Evolutionary conservation across 2,329 filamentous ascomycete genomes (phyloP).

Genomic region (Verruconis gallopava): DNA sequence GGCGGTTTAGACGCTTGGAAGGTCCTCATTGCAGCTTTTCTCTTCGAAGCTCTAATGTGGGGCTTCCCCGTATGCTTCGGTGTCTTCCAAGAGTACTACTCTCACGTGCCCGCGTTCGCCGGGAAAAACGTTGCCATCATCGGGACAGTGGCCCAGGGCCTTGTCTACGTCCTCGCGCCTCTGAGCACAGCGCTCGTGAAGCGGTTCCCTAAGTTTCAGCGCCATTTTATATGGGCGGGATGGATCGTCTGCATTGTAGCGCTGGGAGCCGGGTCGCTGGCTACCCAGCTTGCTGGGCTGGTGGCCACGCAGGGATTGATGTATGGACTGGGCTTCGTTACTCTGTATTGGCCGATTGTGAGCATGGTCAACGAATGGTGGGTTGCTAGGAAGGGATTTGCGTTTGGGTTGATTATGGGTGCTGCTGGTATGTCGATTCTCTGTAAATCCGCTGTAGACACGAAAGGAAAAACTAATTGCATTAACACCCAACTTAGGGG

Average conservation of each 20-base stretch:
- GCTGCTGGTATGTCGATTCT: constrained; percentile 15
- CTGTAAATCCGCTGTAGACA: no score
- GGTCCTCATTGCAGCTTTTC: constrained; percentile 37
- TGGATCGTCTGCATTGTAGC: constrained; percentile 23
- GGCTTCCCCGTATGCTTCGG: constrained; percentile 57
- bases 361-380: constrained; percentile 43
- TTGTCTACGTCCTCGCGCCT: constrained; percentile 35
- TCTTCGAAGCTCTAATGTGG: constrained; percentile 43
- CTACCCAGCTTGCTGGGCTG: constrained; percentile 22
- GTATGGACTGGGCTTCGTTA: constrained; percentile 33
- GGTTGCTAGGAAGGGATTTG: constrained; percentile 38
- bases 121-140: constrained; percentile 44
- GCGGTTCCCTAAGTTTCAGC: constrained; percentile 23
- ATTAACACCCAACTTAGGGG: no score
- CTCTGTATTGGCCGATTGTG: constrained; percentile 38
- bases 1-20: constrained; percentile 39
- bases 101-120: constrained; percentile 43
- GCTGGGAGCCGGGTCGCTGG: constrained; percentile 24
- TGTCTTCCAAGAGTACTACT: constrained; percentile 59
- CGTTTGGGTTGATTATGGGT: constrained; percentile 34
- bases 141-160: constrained; percentile 40
- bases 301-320: constrained; percentile 30
- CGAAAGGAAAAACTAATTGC: no score
- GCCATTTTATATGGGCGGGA: constrained; percentile 24
- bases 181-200: constrained; percentile 27